A percentile compares a stretch with the other conserved stretches of the same genome.
Conservation (phyloP, 1,284 basidiomycete genomes). For the Flammula alnicola region DNA sequence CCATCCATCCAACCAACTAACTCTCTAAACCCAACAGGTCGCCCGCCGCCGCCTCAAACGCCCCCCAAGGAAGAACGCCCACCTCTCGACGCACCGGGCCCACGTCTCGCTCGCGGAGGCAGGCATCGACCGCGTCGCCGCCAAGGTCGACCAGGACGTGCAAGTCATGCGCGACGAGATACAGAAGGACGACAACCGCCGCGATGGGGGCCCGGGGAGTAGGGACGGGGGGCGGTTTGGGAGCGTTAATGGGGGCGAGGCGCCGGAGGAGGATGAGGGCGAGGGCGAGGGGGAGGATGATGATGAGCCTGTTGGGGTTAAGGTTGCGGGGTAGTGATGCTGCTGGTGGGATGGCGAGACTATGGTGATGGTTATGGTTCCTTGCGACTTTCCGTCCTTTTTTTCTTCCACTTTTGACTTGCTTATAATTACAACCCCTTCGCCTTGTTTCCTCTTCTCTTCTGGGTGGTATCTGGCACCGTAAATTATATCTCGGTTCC, state of each 20-base stretch:
- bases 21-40: constrained; percentile 44
- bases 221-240: constrained; percentile 30
- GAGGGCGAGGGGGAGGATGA: constrained; percentile 35
- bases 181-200: constrained; percentile 60
- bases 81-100: constrained; percentile 64
- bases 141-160: constrained; percentile 75
- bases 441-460: too few relatives aligned
- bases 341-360: too few relatives aligned
- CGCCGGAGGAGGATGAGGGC: constrained; percentile 42
- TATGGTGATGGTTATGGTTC: not conserved
- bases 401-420: not conserved
- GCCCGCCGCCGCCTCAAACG: constrained; percentile 84
- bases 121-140: constrained; percentile 79
- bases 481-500: too few relatives aligned
- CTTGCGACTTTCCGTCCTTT: not conserved
- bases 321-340: constrained; percentile 28
- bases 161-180: constrained; percentile 74
- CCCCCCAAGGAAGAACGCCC: constrained; percentile 65
- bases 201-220: constrained; percentile 39
- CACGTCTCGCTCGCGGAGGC: constrained; percentile 89
- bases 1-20: not conserved
- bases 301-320: constrained; percentile 24
- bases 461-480: too few relatives aligned
- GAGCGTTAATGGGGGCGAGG: constrained; percentile 30
- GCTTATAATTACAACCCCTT: too few relatives aligned